A percentile compares a stretch with the other conserved stretches of the same genome.
phyloP scores from a whole-genome alignment of 2,329 filamentous ascomycete genomes.

The Trichoderma sp. region DNA sequence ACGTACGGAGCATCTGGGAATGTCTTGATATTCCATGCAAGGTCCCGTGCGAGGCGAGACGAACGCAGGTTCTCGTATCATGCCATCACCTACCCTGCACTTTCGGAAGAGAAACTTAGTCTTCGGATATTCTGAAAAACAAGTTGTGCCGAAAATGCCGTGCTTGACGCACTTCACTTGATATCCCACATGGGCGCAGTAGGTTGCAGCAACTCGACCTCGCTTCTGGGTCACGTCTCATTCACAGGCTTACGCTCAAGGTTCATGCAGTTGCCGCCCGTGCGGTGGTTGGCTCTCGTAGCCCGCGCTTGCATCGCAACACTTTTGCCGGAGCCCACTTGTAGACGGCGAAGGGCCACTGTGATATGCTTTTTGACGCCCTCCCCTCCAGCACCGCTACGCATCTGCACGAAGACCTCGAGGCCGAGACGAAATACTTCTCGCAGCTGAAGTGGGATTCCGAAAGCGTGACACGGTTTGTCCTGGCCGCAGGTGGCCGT shows the following conservation, averaged over 20 bases:
- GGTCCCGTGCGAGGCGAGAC: constrained; percentile 13
- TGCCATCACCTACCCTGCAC: neutral
- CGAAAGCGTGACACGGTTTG: neutral
- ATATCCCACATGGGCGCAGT: neutral
- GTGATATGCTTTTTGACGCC: neutral
- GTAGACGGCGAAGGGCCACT: neutral
- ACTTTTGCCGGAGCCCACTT: neutral
- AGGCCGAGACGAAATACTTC: neutral
- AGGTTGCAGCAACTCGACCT: neutral
- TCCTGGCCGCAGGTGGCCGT: neutral
- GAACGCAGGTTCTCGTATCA: neutral
- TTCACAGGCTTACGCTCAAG: neutral
- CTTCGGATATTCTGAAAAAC: neutral
- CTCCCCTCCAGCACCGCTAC: neutral
- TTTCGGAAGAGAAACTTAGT: too few relatives aligned
- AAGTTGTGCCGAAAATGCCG: constrained; percentile 7
- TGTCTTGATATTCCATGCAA: neutral
- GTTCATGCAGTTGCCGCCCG: neutral
- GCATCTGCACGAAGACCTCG: neutral
- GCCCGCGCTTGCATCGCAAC: neutral
- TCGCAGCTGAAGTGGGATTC: neutral
- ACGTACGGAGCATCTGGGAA: neutral
- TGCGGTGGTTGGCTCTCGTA: neutral
- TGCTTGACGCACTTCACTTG: neutral
- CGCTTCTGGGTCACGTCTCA: neutral